phyloP scores from a whole-genome alignment of 2,329 filamentous ascomycete species.

The Fusarium mexicanum region DNA sequence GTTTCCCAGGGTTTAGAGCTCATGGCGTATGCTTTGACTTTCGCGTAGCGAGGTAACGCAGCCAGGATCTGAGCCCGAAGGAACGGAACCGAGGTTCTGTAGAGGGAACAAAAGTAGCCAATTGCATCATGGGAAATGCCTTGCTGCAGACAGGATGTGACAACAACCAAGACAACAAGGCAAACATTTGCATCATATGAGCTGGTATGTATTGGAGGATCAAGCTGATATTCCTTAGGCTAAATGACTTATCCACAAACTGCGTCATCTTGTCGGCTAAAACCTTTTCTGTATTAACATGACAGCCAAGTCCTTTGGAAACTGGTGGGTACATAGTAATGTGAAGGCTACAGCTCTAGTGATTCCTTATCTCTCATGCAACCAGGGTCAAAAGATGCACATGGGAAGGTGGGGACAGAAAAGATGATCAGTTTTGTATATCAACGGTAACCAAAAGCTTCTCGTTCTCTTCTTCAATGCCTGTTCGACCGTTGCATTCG shows the following conservation, averaged over 20 bases:
- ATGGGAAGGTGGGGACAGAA: not conserved
- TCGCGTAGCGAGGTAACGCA: not conserved
- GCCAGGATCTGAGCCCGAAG: conserved; percentile 12
- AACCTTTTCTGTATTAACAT: not conserved
- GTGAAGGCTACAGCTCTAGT: not conserved
- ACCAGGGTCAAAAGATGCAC: not conserved
- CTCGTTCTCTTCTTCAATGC: not conserved
- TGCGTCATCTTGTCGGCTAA: not conserved
- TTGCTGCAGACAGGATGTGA: not conserved
- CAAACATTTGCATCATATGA: not conserved
- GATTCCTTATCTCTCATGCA: not conserved
- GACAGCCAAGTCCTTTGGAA: not conserved
- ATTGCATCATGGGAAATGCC: not conserved
- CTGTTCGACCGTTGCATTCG: not conserved
- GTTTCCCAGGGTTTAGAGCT: not conserved
- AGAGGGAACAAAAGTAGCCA: not conserved
- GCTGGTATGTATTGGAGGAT: not conserved
- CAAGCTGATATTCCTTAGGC: not conserved
- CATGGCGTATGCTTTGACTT: not conserved
- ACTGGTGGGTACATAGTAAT: not conserved
- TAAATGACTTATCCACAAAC: not conserved
- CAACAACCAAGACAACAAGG: not conserved
- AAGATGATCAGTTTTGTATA: not conserved
- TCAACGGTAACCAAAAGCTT: not conserved
- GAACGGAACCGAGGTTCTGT: conserved; percentile 15